Conservation (phyloP, 495 filamentous ascomycete species). For the Tuber melanosporum region DNA sequence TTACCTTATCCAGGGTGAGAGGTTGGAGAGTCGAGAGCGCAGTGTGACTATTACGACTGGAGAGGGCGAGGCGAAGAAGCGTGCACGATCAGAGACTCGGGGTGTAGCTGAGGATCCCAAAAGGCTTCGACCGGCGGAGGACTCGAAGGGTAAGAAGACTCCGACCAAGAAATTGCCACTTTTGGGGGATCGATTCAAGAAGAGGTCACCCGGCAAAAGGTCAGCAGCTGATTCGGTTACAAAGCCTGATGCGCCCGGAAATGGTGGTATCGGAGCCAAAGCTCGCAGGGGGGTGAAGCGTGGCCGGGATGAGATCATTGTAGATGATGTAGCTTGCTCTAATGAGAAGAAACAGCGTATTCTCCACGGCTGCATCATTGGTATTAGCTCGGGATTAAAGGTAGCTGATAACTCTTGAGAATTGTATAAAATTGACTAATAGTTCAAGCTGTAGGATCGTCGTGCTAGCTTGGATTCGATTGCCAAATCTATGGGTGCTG, state of each 20-base stretch:
- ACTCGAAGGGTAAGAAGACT: constrained; percentile 29
- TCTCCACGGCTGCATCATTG: constrained; percentile 29
- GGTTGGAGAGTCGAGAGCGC: constrained; percentile 9
- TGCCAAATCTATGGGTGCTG: constrained; percentile 32
- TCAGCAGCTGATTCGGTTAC: constrained; percentile 32
- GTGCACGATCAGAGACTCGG: constrained; percentile 7
- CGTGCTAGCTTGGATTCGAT: constrained; percentile 25
- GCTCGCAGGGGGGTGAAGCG: neutral
- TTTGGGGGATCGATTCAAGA: constrained; percentile 30
- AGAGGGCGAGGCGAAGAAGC: constrained; percentile 9
- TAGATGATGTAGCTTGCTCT: neutral
- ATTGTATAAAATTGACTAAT: neutral
- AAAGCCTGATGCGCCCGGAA: constrained; percentile 25
- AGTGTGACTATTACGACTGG: neutral
- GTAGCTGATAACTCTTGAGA: constrained; percentile 11
- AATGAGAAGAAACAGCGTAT: constrained; percentile 5
- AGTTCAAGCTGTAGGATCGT: constrained; percentile 21
- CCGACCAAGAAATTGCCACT: constrained; percentile 34
- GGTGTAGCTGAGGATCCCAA: constrained; percentile 24
- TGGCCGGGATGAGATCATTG: constrained; percentile 11
- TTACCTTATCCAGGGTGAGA: constrained; percentile 34
- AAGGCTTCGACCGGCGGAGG: constrained; percentile 22
- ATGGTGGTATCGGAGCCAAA: neutral
- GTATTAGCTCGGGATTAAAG: constrained; percentile 32
- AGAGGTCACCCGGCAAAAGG: constrained; percentile 15